Evolutionary conservation across 78 protist genomes (phyloP).

Genomic region (Pigoraptor vietnamica): DNA sequence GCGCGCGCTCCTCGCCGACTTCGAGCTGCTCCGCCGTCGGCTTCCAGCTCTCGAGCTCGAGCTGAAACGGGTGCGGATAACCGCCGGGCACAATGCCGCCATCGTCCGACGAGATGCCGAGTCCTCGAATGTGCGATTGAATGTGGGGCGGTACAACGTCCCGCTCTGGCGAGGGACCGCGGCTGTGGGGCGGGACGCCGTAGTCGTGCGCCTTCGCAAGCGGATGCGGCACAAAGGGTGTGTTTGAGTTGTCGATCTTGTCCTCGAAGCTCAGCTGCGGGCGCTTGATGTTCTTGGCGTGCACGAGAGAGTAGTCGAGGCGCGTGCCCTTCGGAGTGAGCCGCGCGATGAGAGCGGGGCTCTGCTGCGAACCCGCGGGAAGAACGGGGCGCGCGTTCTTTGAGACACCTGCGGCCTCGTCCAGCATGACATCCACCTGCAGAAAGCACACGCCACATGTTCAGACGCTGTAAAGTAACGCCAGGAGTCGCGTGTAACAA

Average conservation of each 20-base stretch:
- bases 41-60: constrained; percentile 5
- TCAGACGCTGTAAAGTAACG: too few relatives aligned
- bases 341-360: not conserved
- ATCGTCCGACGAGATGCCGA: not conserved
- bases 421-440: not conserved
- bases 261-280: constrained; percentile 11
- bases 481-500: too few relatives aligned
- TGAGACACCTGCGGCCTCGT: not conserved
- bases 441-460: too few relatives aligned
- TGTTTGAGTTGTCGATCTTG: not conserved
- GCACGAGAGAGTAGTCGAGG: not conserved
- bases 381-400: not conserved
- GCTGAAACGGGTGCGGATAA: constrained; percentile 20
- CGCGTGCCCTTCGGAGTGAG: not conserved
- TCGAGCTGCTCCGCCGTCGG: constrained; percentile 7
- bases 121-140: not conserved
- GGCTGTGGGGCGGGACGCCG: not conserved
- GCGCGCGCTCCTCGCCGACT: not conserved
- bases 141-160: not conserved
- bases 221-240: constrained; percentile 4
- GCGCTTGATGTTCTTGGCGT: not conserved
- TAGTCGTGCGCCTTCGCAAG: not conserved
- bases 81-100: constrained; percentile 3
- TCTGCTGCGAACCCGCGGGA: not conserved
- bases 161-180: not conserved